These are phyloP conservation scores for Monsonia emarginata DNA, from an alignment of 441 rosid species.

Conservation along the genomic window DNA sequence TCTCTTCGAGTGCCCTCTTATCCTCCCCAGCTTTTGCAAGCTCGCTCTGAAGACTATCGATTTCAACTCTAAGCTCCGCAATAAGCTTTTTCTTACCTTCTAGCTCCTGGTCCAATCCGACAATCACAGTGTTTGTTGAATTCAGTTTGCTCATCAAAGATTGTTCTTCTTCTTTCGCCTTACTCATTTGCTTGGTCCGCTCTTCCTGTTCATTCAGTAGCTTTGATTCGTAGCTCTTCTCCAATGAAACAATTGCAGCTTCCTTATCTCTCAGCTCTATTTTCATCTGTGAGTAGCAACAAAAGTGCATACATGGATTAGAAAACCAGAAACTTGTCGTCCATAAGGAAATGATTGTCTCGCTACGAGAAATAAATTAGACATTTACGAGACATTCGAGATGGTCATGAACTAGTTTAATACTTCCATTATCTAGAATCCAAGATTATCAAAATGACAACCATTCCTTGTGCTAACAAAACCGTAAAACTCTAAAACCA, in stretches of 20 bases:
- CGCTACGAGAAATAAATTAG: background rate
- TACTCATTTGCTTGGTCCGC: slow-evolving; percentile 31
- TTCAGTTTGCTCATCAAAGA: slow-evolving; percentile 44
- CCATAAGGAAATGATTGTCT: background rate
- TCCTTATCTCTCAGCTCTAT: slow-evolving; percentile 55
- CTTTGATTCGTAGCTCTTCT: slow-evolving; percentile 49
- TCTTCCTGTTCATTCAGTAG: slow-evolving; percentile 54
- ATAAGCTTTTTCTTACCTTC: slow-evolving; percentile 46
- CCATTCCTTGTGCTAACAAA: no score
- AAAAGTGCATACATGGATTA: slow-evolving; percentile 14
- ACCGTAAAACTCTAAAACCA: no score
- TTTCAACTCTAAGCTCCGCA: slow-evolving; percentile 44
- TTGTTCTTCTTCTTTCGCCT: slow-evolving; percentile 50
- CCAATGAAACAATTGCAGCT: slow-evolving; percentile 38
- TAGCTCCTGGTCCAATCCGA: slow-evolving; percentile 59
- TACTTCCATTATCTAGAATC: no score
- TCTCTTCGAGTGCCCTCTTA: slow-evolving; percentile 44
- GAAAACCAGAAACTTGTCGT: background rate
- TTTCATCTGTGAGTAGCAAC: slow-evolving; percentile 45
- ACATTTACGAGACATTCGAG: background rate
- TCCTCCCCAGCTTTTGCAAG: slow-evolving; percentile 51
- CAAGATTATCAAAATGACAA: no score
- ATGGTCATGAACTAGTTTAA: no score
- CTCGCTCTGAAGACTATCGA: slow-evolving; percentile 35
- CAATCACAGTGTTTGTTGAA: slow-evolving; percentile 49